Percentiles rank a stretch among this genome's conserved stretches.
Evolutionary conservation across 371 early-diverging fungal species (phyloP).

Genomic region (Mortierella sp.): DNA sequence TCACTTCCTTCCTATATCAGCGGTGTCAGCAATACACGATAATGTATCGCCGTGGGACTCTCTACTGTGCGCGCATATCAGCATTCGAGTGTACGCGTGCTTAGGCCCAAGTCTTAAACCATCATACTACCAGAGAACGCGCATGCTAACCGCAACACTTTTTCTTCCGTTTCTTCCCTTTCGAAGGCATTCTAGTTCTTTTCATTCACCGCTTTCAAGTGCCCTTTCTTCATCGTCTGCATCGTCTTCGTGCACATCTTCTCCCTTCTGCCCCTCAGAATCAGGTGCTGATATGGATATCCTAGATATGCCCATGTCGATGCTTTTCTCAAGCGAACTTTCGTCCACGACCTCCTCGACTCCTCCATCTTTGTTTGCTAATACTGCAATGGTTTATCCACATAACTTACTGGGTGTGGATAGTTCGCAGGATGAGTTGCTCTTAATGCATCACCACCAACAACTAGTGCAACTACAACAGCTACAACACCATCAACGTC

Average conservation of each 20-base stretch:
- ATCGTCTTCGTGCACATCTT: conserved; percentile 27
- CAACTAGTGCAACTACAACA: conserved; percentile 21
- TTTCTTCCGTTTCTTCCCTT: not conserved
- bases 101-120: not conserved
- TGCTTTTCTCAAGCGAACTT: conserved; percentile 28
- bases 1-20: too few species aligned
- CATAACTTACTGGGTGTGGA: conserved; percentile 15
- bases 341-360: conserved; percentile 9
- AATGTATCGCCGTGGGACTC: not conserved
- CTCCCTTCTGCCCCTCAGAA: conserved; percentile 28
- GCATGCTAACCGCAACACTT: not conserved
- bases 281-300: conserved; percentile 31
- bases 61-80: not conserved
- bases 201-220: conserved; percentile 22
- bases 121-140: not conserved
- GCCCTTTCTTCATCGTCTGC: conserved; percentile 13
- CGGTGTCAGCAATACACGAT: too few species aligned
- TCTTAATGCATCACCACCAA: conserved; percentile 31
- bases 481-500: conserved; percentile 13
- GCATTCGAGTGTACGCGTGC: not conserved
- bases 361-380: not conserved
- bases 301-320: conserved; percentile 41
- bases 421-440: conserved; percentile 21
- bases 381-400: conserved; percentile 2
- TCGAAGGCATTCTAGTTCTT: conserved; percentile 9